Percentiles rank a stretch among this genome's conserved stretches.
These are phyloP conservation scores for Boletus speciosus DNA, from an alignment of 768 basidiomycete species.

Conservation along the genomic window DNA sequence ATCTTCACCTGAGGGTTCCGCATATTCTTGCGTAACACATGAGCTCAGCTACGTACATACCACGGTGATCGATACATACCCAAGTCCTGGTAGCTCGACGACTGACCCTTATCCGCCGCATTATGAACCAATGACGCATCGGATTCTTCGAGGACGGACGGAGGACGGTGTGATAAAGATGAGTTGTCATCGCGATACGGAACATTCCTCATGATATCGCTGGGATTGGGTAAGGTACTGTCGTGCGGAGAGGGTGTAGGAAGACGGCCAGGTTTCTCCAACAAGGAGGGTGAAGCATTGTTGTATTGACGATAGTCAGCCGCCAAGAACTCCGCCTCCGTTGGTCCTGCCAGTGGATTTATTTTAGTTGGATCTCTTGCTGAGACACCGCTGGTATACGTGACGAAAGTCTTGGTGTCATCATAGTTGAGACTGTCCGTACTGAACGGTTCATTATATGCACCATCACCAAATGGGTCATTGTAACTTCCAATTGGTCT, in stretches of 20 bases:
- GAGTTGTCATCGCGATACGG: constrained; percentile 26
- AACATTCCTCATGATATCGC: constrained; percentile 2
- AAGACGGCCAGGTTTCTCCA: constrained; percentile 10
- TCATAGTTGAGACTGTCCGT: constrained; percentile 8
- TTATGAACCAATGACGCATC: constrained; percentile 45
- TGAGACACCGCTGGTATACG: constrained; percentile 21
- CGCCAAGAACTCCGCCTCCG: constrained; percentile 25
- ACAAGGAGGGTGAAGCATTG: constrained; percentile 12
- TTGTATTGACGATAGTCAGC: constrained; percentile 26
- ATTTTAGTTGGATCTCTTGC: constrained; percentile 8
- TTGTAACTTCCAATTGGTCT: constrained; percentile 8
- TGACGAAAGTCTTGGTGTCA: constrained; percentile 19
- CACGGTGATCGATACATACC: constrained; percentile 34
- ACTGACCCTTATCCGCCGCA: constrained; percentile 39
- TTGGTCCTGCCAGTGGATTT: constrained; percentile 7
- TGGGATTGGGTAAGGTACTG: not conserved
- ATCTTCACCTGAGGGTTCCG: constrained; percentile 43
- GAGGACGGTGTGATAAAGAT: constrained; percentile 8
- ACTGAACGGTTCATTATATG: constrained; percentile 22
- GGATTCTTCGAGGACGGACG: constrained; percentile 17
- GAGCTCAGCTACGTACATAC: not conserved
- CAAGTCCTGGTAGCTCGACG: constrained; percentile 48
- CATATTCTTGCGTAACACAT: constrained; percentile 54
- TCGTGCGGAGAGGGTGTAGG: constrained; percentile 16
- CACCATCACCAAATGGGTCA: constrained; percentile 29